These are phyloP conservation scores for Trichoderma orchidacearum DNA, from an alignment of 495 filamentous ascomycete genomes.

Conservation along the genomic window DNA sequence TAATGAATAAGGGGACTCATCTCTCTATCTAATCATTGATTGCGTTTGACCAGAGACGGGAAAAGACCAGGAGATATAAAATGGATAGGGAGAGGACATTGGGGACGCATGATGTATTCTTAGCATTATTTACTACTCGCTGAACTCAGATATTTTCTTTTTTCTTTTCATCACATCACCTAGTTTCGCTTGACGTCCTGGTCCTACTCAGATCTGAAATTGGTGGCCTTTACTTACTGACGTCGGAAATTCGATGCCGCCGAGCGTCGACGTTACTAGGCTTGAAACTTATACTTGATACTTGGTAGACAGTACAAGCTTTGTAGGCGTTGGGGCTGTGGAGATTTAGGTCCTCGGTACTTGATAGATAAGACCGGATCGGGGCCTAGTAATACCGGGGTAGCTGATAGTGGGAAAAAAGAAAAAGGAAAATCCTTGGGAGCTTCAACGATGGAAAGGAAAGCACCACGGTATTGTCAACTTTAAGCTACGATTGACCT, in stretches of 20 bases:
- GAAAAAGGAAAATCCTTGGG: neutral
- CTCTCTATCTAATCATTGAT: neutral
- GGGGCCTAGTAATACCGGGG: neutral
- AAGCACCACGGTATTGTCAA: neutral
- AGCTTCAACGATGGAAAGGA: neutral
- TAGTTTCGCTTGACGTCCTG: neutral
- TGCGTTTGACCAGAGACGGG: neutral
- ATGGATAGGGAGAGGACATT: neutral
- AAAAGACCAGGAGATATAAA: neutral
- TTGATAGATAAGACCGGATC: neutral
- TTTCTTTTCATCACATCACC: neutral
- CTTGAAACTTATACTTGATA: too few species aligned
- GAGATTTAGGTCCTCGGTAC: neutral
- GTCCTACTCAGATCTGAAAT: too few species aligned
- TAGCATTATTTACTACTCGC: neutral
- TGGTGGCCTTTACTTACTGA: too few species aligned
- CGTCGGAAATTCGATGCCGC: too few species aligned
- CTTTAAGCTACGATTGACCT: neutral
- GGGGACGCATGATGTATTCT: neutral
- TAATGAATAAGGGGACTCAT: neutral
- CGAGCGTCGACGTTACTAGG: too few species aligned
- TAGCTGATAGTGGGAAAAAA: neutral
- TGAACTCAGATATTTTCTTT: neutral
- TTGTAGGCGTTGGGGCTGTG: too few species aligned
- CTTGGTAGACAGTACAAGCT: too few species aligned